Evolutionary conservation across 1,139 yeast species (phyloP).

Genomic region (Candida sojae): DNA sequence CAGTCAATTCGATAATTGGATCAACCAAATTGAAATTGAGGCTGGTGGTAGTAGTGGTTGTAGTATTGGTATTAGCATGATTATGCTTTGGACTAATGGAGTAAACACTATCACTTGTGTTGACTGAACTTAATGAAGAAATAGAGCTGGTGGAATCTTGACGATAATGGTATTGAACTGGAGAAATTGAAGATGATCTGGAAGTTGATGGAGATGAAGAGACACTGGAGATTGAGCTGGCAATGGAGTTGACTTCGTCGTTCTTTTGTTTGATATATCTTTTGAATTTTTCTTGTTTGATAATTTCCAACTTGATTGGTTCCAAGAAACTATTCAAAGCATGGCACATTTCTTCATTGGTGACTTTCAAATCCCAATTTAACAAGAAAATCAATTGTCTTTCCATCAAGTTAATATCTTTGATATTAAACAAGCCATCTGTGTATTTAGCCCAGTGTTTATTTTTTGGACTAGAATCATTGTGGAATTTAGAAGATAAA

Average conservation of each 20-base stretch:
- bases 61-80: constrained; percentile 10
- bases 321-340: constrained; percentile 55
- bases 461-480: constrained; percentile 77
- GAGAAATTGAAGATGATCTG: constrained; percentile 11
- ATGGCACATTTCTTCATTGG: constrained; percentile 52
- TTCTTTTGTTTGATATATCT: constrained; percentile 23
- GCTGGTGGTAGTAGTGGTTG: constrained; percentile 4
- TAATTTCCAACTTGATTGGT: constrained; percentile 63
- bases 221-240: constrained; percentile 2
- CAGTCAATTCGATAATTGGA: constrained; percentile 44
- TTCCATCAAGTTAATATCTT: constrained; percentile 79
- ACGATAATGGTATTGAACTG: constrained; percentile 25
- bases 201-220: constrained; percentile 12
- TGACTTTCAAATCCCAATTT: constrained; percentile 68
- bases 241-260: constrained; percentile 11
- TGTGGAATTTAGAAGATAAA: constrained; percentile 70
- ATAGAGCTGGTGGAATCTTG: constrained; percentile 30
- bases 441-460: constrained; percentile 78
- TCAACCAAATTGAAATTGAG: constrained; percentile 23
- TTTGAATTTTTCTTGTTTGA: constrained; percentile 41
- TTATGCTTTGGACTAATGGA: constrained; percentile 6
- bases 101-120: constrained; percentile 4
- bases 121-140: constrained; percentile 21
- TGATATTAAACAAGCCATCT: constrained; percentile 65
- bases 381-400: constrained; percentile 68